phyloP scores from a whole-genome alignment of 2,329 filamentous ascomycete species.

The Biscogniauxia mediterranea region DNA sequence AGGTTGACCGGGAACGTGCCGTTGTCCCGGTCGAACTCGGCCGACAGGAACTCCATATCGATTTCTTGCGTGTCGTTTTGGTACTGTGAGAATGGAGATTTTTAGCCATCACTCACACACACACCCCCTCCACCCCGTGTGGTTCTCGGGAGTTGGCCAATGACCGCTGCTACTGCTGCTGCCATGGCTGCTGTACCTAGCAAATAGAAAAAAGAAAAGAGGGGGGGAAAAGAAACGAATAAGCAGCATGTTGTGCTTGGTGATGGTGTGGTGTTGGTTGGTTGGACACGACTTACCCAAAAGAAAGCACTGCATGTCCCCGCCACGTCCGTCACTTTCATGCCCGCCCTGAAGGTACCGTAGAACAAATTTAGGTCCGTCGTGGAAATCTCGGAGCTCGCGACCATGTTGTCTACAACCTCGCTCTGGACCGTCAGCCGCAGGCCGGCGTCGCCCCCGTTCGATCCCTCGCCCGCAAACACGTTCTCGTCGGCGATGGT shows the following conservation, averaged over 20 bases:
- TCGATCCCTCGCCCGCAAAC: slow-evolving; percentile 43
- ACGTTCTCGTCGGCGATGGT: slow-evolving; percentile 40
- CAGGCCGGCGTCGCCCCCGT: slow-evolving; percentile 50
- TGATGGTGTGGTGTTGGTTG: not conserved
- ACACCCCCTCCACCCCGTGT: too few relatives aligned
- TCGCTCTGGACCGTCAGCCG: slow-evolving; percentile 53
- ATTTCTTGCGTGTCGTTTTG: slow-evolving; percentile 78
- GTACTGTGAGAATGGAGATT: slow-evolving; percentile 52
- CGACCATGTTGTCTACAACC: slow-evolving; percentile 51
- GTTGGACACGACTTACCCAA: slow-evolving; percentile 54
- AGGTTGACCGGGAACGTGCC: slow-evolving; percentile 64
- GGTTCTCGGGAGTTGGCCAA: too few relatives aligned
- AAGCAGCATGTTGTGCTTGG: too few relatives aligned
- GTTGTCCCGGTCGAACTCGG: slow-evolving; percentile 54
- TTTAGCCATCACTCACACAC: too few relatives aligned
- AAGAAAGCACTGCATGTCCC: slow-evolving; percentile 80
- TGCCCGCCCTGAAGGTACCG: slow-evolving; percentile 66
- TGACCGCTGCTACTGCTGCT: too few relatives aligned
- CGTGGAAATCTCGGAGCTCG: slow-evolving; percentile 63
- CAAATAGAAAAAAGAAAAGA: too few relatives aligned
- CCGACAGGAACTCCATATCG: slow-evolving; percentile 75
- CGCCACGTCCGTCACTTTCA: slow-evolving; percentile 58
- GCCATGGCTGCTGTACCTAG: too few relatives aligned
- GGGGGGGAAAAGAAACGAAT: too few relatives aligned
- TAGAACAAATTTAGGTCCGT: slow-evolving; percentile 61